phyloP scores from a whole-genome alignment of 495 filamentous ascomycete species.

The Chaetomidium leptoderma region DNA sequence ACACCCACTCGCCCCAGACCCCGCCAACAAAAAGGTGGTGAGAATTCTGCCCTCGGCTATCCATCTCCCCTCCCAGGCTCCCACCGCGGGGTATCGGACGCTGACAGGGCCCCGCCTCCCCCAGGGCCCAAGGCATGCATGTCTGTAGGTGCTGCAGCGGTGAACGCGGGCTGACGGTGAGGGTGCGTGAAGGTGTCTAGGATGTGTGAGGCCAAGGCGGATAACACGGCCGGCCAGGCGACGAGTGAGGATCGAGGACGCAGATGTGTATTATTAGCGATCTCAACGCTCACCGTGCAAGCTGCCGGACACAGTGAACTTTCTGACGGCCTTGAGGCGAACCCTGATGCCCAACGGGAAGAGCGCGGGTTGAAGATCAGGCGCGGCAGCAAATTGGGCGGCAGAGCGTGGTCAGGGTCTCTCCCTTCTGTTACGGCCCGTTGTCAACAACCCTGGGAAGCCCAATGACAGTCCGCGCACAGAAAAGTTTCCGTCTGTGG shows the following conservation, averaged over 20 bases:
- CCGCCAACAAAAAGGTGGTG: neutral
- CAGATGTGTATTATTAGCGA: too few relatives aligned
- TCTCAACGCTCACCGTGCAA: neutral
- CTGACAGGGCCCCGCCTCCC: too few relatives aligned
- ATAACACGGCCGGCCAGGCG: neutral
- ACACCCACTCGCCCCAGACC: slow-evolving; percentile 4
- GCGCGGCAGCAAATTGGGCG: neutral
- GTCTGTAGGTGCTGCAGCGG: neutral
- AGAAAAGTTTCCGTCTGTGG: neutral
- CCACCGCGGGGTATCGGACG: slow-evolving; percentile 2
- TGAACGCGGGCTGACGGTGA: neutral
- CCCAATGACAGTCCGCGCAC: neutral
- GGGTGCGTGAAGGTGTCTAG: too few relatives aligned
- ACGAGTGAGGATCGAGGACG: neutral
- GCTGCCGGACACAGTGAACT: neutral
- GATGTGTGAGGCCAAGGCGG: slow-evolving; percentile 5
- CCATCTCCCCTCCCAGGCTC: neutral
- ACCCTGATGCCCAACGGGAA: neutral
- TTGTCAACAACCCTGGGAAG: neutral
- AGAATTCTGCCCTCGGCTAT: neutral
- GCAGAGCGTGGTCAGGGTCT: slow-evolving; percentile 1
- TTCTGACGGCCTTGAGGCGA: neutral
- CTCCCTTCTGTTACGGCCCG: neutral
- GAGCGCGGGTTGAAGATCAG: slow-evolving; percentile 5
- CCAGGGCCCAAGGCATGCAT: neutral